Conservation (phyloP, 1,284 basidiomycete genomes). For the Cyathus olla region DNA sequence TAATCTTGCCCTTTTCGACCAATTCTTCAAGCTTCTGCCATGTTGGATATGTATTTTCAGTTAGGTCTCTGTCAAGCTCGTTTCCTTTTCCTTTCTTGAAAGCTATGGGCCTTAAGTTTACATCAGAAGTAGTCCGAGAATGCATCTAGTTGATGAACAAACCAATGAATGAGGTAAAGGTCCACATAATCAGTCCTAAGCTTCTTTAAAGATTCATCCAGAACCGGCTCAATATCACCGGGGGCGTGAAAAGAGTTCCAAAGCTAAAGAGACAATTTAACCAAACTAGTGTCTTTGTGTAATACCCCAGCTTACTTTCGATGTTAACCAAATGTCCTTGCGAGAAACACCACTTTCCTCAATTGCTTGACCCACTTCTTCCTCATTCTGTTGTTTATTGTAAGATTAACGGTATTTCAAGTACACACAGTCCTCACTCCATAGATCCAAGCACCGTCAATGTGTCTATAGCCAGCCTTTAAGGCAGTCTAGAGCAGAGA, state of each 20-base stretch:
- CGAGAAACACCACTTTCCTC: slow-evolving; percentile 66
- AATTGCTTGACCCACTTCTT: slow-evolving; percentile 80
- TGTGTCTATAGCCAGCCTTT: slow-evolving; percentile 75
- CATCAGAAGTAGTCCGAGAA: too few relatives aligned
- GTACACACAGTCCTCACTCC: slow-evolving; percentile 43
- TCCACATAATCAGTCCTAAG: slow-evolving; percentile 86
- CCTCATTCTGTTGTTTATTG: slow-evolving; percentile 66
- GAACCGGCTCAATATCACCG: slow-evolving; percentile 72
- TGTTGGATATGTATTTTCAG: slow-evolving; percentile 81
- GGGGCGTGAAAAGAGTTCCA: slow-evolving; percentile 79
- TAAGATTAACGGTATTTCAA: neutral
- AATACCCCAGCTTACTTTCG: slow-evolving; percentile 42
- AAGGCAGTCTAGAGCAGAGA: slow-evolving; percentile 56
- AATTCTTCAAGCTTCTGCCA: slow-evolving; percentile 89
- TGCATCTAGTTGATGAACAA: slow-evolving; percentile 35
- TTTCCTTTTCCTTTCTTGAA: slow-evolving; percentile 63
- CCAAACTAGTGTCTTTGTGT: too few relatives aligned
- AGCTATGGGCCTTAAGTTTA: slow-evolving; percentile 68
- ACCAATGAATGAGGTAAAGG: slow-evolving; percentile 89
- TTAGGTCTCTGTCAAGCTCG: slow-evolving; percentile 71
- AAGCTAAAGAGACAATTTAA: slow-evolving; percentile 50
- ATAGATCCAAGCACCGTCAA: slow-evolving; percentile 83
- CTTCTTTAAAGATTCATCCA: slow-evolving; percentile 75
- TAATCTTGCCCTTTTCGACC: slow-evolving; percentile 81
- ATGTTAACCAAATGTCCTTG: slow-evolving; percentile 76